Percentiles rank a stretch among this genome's conserved stretches.
Evolutionary conservation across 2,329 filamentous ascomycete species (phyloP).

Genomic region (Botrytis fragariae): DNA sequence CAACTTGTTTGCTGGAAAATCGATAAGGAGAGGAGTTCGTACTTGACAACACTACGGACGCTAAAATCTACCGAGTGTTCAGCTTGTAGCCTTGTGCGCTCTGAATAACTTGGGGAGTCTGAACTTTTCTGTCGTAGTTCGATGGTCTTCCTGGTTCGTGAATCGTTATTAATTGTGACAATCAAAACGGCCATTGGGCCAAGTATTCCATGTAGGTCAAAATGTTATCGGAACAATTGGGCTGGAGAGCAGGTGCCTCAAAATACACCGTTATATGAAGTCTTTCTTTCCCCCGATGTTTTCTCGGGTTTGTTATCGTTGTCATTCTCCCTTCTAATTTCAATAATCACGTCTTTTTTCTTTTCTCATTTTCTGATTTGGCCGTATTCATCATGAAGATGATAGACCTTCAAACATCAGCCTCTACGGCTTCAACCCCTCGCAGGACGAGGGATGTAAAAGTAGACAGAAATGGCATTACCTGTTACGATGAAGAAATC

Average conservation of each 20-base stretch:
- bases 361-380: not conserved
- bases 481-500: conserved; percentile 27
- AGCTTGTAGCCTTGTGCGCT: not conserved
- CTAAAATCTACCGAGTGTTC: not conserved
- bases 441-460: conserved; percentile 1
- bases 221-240: not conserved
- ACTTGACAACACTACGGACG: not conserved
- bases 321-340: not conserved
- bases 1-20: not conserved
- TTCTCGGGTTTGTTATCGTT: not conserved
- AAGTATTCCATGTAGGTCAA: not conserved
- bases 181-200: conserved; percentile 6
- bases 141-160: not conserved
- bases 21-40: not conserved
- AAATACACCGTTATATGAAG: not conserved
- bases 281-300: not conserved
- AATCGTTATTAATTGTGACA: not conserved
- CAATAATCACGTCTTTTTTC: not conserved
- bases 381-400: conserved; percentile 15
- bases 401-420: conserved; percentile 12
- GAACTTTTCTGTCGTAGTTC: not conserved
- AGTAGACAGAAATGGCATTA: not conserved
- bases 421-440: not conserved
- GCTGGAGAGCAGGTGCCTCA: not conserved
- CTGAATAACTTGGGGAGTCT: not conserved